Percentiles rank a stretch among this genome's conserved stretches.
These are phyloP conservation scores for Camellia oleifera DNA, from an alignment of 179 eudicot species.

Conservation along the genomic window DNA sequence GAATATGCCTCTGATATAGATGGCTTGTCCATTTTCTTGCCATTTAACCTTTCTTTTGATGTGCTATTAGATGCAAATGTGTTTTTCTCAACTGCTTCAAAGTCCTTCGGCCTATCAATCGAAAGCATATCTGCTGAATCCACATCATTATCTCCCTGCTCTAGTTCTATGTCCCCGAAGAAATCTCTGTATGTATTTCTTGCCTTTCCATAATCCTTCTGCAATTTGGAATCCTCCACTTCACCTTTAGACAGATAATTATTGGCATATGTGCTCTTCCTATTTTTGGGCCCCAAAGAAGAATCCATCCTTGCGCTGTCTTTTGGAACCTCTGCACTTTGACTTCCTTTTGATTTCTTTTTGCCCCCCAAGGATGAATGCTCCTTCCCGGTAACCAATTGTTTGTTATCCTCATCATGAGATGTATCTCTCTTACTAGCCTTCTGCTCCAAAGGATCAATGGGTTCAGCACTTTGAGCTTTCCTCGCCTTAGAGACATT, in stretches of 20 bases:
- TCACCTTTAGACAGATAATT: conserved; percentile 27
- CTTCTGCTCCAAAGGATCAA: conserved; percentile 32
- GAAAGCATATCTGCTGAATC: conserved; percentile 50
- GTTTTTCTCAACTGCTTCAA: conserved; percentile 41
- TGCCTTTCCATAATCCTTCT: conserved; percentile 37
- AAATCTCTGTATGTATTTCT: conserved; percentile 68
- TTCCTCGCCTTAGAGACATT: conserved; percentile 32
- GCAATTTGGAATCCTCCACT: conserved; percentile 26
- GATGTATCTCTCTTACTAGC: conserved; percentile 26
- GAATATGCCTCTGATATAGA: conserved; percentile 28
- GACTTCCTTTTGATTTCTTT: conserved; percentile 52
- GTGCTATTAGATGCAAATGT: conserved; percentile 26
- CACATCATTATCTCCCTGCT: conserved; percentile 49
- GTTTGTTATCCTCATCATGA: conserved; percentile 32
- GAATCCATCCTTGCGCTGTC: conserved; percentile 36
- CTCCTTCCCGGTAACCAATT: conserved; percentile 36
- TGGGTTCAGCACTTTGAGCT: conserved; percentile 23
- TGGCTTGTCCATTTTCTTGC: conserved; percentile 34
- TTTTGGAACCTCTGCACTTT: conserved; percentile 28
- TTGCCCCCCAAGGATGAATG: conserved; percentile 40
- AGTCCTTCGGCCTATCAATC: conserved; percentile 31
- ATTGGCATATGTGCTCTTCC: conserved; percentile 20
- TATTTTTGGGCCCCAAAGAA: conserved; percentile 30
- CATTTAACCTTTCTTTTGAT: conserved; percentile 37
- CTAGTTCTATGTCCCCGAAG: conserved; percentile 74